Conservation (phyloP, 2,329 filamentous ascomycete genomes). For the Aquanectria penicillioides region DNA sequence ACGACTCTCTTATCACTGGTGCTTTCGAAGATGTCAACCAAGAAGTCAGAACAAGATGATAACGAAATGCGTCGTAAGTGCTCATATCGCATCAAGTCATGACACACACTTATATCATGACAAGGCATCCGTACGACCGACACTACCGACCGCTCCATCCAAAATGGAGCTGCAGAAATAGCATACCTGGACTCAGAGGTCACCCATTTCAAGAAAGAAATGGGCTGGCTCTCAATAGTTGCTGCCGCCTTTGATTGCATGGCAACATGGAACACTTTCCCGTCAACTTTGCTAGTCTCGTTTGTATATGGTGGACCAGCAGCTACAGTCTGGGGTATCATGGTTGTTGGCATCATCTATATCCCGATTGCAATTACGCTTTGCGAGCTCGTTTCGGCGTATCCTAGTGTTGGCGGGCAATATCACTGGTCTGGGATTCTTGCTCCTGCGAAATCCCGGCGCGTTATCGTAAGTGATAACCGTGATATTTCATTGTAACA, state of each 20-base stretch:
- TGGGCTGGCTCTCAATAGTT: constrained; percentile 2
- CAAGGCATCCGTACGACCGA: background rate
- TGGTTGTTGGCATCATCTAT: background rate
- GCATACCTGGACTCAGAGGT: background rate
- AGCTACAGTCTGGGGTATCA: constrained; percentile 1
- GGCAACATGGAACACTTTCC: constrained; percentile 8
- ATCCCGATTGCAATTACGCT: constrained; percentile 1
- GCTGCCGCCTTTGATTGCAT: background rate
- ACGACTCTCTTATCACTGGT: too few species aligned
- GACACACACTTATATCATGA: background rate
- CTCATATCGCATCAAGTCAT: too few species aligned
- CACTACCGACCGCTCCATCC: background rate
- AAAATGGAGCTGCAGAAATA: background rate
- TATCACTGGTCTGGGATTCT: background rate
- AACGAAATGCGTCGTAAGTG: background rate
- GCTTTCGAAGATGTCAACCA: too few species aligned
- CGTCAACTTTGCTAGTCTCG: background rate
- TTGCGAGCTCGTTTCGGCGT: constrained; percentile 5
- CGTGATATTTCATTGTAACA: too few species aligned
- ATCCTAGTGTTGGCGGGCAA: constrained; percentile 2
- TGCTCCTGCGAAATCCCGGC: background rate
- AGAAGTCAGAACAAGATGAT: too few species aligned
- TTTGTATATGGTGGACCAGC: constrained; percentile 3
- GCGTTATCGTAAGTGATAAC: background rate
- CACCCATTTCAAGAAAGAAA: background rate